phyloP scores from a whole-genome alignment of 306 rosid species.

The Ochetophila trinervis region DNA sequence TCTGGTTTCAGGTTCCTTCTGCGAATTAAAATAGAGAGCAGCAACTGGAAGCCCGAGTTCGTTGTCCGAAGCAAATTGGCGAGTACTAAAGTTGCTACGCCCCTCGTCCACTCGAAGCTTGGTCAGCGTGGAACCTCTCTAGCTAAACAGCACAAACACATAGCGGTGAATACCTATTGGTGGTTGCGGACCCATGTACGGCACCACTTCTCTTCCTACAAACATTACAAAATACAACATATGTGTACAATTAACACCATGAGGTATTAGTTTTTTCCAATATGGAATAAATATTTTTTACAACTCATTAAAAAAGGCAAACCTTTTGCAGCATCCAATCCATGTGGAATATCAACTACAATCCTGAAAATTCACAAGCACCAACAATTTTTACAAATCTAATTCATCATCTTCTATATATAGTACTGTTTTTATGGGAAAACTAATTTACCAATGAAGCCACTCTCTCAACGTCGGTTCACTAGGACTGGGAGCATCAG shows the following conservation, averaged over 20 bases:
- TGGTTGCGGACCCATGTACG: constrained; percentile 34
- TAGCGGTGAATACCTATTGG: constrained; percentile 31
- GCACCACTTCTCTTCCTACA: constrained; percentile 32
- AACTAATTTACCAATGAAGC: constrained; percentile 28
- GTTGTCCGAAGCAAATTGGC: constrained; percentile 31
- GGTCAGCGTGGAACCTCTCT: constrained; percentile 1
- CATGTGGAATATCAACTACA: constrained; percentile 33
- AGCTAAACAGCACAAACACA: constrained; percentile 33
- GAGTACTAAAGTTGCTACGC: constrained; percentile 35
- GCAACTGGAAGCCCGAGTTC: constrained; percentile 42
- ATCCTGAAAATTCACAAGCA: constrained; percentile 23
- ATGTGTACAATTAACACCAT: too few species aligned
- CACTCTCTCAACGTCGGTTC: constrained; percentile 35
- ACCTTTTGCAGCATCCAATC: constrained; percentile 31
- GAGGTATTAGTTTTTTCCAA: too few species aligned
- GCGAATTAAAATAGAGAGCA: constrained; percentile 40
- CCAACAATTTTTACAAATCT: too few species aligned
- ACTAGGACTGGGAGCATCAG: constrained; percentile 42
- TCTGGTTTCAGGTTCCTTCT: constrained; percentile 30
- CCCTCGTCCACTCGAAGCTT: neutral
- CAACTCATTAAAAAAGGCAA: neutral
- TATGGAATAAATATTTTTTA: neutral
- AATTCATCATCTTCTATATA: too few species aligned
- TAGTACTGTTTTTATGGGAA: too few species aligned
- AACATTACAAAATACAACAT: neutral